phyloP scores from a whole-genome alignment of 208 protist genomes.

The Spongospora subterranea region DNA sequence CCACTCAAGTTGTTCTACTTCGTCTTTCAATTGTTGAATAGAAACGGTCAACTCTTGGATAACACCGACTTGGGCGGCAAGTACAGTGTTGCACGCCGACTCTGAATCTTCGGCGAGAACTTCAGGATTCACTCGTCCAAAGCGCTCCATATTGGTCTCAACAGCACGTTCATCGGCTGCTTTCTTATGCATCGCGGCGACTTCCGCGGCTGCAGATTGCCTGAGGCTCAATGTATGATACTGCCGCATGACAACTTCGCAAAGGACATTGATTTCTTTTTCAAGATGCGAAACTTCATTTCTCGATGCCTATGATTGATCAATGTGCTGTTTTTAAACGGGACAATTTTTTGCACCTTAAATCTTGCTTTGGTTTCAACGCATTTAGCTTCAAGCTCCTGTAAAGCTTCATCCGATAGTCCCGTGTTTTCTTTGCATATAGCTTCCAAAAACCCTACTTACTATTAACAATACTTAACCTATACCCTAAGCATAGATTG shows the following conservation, averaged over 20 bases:
- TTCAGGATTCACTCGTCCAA: background rate
- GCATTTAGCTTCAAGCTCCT: background rate
- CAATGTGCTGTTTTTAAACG: background rate
- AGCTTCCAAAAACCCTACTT: background rate
- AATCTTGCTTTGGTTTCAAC: background rate
- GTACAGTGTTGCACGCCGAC: background rate
- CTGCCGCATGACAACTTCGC: background rate
- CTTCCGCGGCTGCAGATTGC: background rate
- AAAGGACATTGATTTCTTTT: background rate
- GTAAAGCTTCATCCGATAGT: background rate
- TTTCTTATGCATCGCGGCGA: background rate
- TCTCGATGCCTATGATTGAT: background rate
- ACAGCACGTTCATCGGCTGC: background rate
- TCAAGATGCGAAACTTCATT: background rate
- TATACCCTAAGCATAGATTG: background rate
- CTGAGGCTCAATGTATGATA: background rate
- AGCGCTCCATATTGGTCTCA: background rate
- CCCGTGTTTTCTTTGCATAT: background rate
- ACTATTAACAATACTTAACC: background rate
- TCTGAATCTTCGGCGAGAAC: background rate
- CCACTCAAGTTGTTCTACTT: background rate
- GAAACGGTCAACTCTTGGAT: background rate
- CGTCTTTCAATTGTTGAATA: background rate
- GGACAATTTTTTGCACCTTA: background rate
- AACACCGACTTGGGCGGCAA: background rate